phyloP scores from a whole-genome alignment of 1,139 yeast species.

The Pichia sp. region DNA sequence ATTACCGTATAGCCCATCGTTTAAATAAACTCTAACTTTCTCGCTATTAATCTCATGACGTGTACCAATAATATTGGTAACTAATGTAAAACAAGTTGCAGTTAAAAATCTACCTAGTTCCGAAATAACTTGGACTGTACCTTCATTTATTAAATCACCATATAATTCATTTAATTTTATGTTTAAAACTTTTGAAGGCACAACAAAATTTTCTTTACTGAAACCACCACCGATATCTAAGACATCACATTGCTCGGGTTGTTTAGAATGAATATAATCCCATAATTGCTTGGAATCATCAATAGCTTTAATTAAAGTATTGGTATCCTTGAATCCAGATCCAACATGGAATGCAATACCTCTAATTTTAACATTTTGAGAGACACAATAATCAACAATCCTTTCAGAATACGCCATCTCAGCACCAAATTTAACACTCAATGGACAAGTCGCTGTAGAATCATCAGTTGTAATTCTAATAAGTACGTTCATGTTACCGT shows the following conservation, averaged over 20 bases:
- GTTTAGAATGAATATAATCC: slow-evolving; percentile 41
- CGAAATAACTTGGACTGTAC: slow-evolving; percentile 59
- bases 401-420: slow-evolving; percentile 46
- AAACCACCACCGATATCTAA: slow-evolving; percentile 95
- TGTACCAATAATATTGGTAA: slow-evolving; percentile 77
- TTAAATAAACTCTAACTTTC: slow-evolving; percentile 61
- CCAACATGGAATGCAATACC: slow-evolving; percentile 98
- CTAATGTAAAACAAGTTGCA: slow-evolving; percentile 80
- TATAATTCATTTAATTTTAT: slow-evolving; percentile 52
- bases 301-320: slow-evolving; percentile 64
- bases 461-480: slow-evolving; percentile 89
- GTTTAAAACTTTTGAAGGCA: slow-evolving; percentile 55
- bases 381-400: slow-evolving; percentile 57
- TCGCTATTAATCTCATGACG: slow-evolving; percentile 33
- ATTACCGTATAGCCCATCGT: slow-evolving; percentile 95
- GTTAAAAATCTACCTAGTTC: slow-evolving; percentile 94
- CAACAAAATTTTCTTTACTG: slow-evolving; percentile 56
- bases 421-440: slow-evolving; percentile 89
- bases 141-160: slow-evolving; percentile 34
- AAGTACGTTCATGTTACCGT: slow-evolving; percentile 48
- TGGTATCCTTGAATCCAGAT: slow-evolving; percentile 79
- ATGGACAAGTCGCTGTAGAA: slow-evolving; percentile 76
- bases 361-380: slow-evolving; percentile 53
- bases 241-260: slow-evolving; percentile 39
- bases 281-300: slow-evolving; percentile 68